Evolutionary conservation across 306 rosid species (phyloP).

Genomic region (Quercus parvula): DNA sequence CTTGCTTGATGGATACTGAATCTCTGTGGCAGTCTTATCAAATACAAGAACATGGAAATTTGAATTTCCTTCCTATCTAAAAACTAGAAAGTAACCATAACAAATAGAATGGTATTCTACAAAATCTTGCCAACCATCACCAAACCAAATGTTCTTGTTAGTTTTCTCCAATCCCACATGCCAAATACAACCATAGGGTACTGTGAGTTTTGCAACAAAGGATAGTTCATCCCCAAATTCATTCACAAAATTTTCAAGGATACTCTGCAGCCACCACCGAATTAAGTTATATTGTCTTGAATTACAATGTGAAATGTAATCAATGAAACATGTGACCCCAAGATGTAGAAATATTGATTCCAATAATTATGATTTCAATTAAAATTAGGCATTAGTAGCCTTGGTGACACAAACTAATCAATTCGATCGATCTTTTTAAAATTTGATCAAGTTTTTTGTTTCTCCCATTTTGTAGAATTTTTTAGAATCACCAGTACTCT

Average conservation of each 20-base stretch:
- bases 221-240: constrained; percentile 17
- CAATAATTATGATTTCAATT: too few relatives aligned
- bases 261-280: constrained; percentile 1
- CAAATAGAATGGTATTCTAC: constrained; percentile 5
- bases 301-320: too few relatives aligned
- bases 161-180: constrained; percentile 6
- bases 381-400: too few relatives aligned
- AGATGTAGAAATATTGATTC: too few relatives aligned
- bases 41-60: constrained; percentile 9
- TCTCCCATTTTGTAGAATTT: too few relatives aligned
- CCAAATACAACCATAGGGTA: constrained; percentile 21
- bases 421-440: too few relatives aligned
- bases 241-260: neutral
- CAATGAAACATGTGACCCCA: too few relatives aligned
- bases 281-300: too few relatives aligned
- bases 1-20: constrained; percentile 7
- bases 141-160: constrained; percentile 8
- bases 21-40: constrained; percentile 13
- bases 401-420: too few relatives aligned
- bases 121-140: constrained; percentile 9
- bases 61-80: constrained; percentile 14
- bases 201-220: neutral
- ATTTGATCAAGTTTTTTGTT: too few relatives aligned
- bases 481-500: too few relatives aligned
- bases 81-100: constrained; percentile 17